Evolutionary conservation across 129 eudicot species (phyloP), one percentile per base, ranked within the genome.

Genomic region (Logfia minima): DNA sequence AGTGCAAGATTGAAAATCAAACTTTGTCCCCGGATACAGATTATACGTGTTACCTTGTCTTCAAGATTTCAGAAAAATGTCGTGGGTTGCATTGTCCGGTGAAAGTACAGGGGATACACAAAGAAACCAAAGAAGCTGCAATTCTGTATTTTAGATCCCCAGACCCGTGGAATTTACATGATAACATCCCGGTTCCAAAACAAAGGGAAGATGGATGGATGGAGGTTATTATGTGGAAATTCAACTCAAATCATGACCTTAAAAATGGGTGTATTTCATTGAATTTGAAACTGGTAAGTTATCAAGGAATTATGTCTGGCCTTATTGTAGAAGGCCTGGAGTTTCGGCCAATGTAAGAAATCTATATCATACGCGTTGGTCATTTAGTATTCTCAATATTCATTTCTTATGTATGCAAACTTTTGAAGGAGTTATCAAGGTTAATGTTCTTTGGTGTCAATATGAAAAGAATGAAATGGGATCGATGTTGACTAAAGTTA

Each of bases 191-290:
- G 31, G 76, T 58, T 18, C 53, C 77, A 13, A 3, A 32, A 13
- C 55, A 73, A 58, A 58, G 77, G 67, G 55, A 21, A 34, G 55
- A 73, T 58, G 68, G 56, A 58, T 73, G 68, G 77, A 73, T 73
- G 77, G 77, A 71, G 76, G 76, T 72, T 31, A 17, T 0, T n/a
- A 19, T 55, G 10, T 53, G 76, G 76, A 55, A n/a, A 34, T 73
- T 58, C 14, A 73, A 73, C 53, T 55, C 48, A 58, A 35, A 37
- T 21, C 10, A 2, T 55, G 21, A 21, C 9, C 3, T 34, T 35
- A 34, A 35, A 55, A 18, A 31, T 19, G 53, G 35, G 13, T 10
- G 13, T 58, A 14, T 58, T 73, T 53, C 32, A 6, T 11, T 73
- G 17, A 34, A 56, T 56, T 73, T 73, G 77, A 73, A 73, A 34